A percentile compares a stretch with the other conserved stretches of the same genome.
Conservation (phyloP, 805 yeast species). For the Suhomyces sp. region DNA sequence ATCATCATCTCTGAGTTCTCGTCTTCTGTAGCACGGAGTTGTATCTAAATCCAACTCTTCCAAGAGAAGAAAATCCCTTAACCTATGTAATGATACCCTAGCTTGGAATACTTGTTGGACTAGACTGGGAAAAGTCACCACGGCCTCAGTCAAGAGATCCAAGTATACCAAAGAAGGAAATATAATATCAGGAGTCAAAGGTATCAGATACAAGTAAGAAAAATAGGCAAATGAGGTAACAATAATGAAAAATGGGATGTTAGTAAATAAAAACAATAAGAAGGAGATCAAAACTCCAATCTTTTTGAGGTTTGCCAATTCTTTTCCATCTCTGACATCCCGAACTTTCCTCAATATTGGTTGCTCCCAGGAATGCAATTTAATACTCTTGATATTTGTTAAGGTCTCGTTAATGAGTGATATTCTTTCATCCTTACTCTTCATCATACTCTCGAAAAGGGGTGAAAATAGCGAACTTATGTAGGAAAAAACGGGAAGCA, state of each 20-base stretch:
- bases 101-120: constrained; percentile 57
- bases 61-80: constrained; percentile 44
- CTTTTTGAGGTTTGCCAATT: constrained; percentile 48
- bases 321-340: constrained; percentile 57
- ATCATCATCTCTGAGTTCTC: too few species aligned
- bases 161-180: constrained; percentile 67
- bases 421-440: constrained; percentile 58
- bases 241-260: constrained; percentile 64
- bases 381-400: constrained; percentile 59
- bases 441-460: constrained; percentile 42
- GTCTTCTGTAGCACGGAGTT: too few species aligned
- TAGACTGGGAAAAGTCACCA: constrained; percentile 55
- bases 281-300: constrained; percentile 45
- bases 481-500: constrained; percentile 57
- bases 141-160: constrained; percentile 56
- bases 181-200: constrained; percentile 65
- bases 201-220: constrained; percentile 41
- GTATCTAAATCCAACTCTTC: too few species aligned
- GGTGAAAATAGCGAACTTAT: constrained; percentile 44
- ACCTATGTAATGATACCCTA: constrained; percentile 54
- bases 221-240: constrained; percentile 59
- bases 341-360: constrained; percentile 56
- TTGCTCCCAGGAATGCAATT: constrained; percentile 68
- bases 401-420: constrained; percentile 58
- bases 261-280: constrained; percentile 58